Evolutionary conservation across 257 asterid species (phyloP).

Genomic region (Perilla frutescens): DNA sequence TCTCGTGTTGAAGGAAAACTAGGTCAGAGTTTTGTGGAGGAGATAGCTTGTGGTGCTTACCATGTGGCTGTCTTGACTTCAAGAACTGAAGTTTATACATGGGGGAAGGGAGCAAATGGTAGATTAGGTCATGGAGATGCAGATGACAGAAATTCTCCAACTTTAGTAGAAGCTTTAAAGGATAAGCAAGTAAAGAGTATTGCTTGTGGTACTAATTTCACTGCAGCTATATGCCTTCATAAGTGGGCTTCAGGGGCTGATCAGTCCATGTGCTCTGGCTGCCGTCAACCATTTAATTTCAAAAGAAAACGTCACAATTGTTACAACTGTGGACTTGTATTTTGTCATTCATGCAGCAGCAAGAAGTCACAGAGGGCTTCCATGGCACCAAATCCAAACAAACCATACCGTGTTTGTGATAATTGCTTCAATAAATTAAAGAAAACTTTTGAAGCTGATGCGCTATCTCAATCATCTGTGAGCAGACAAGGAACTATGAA

Average conservation of each 20-base stretch:
- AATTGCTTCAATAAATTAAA: slow-evolving; percentile 75
- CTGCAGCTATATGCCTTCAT: slow-evolving; percentile 89
- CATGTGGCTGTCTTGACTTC: slow-evolving; percentile 92
- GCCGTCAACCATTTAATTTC: slow-evolving; percentile 85
- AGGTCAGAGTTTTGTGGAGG: slow-evolving; percentile 76
- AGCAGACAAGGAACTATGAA: slow-evolving; percentile 70
- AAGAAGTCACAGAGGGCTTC: slow-evolving; percentile 92
- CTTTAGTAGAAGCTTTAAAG: slow-evolving; percentile 82
- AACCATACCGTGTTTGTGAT: slow-evolving; percentile 91
- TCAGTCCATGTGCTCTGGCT: slow-evolving; percentile 95
- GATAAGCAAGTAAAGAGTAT: slow-evolving; percentile 93
- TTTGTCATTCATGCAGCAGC: slow-evolving; percentile 94
- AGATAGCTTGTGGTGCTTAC: slow-evolving; percentile 93
- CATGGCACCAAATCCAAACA: slow-evolving; percentile 91
- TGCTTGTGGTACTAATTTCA: slow-evolving; percentile 89
- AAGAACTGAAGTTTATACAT: slow-evolving; percentile 87
- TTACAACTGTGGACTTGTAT: slow-evolving; percentile 91
- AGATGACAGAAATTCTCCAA: slow-evolving; percentile 76
- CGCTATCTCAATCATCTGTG: slow-evolving; percentile 66
- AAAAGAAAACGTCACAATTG: slow-evolving; percentile 95
- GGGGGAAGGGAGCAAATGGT: slow-evolving; percentile 98
- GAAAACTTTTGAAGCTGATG: slow-evolving; percentile 70
- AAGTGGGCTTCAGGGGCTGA: slow-evolving; percentile 92
- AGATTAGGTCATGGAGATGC: slow-evolving; percentile 93
- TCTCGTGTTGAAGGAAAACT: slow-evolving; percentile 85